Evolutionary conservation across 2,329 filamentous ascomycete genomes (phyloP).

Genomic region (Monosporascus cannonballus): DNA sequence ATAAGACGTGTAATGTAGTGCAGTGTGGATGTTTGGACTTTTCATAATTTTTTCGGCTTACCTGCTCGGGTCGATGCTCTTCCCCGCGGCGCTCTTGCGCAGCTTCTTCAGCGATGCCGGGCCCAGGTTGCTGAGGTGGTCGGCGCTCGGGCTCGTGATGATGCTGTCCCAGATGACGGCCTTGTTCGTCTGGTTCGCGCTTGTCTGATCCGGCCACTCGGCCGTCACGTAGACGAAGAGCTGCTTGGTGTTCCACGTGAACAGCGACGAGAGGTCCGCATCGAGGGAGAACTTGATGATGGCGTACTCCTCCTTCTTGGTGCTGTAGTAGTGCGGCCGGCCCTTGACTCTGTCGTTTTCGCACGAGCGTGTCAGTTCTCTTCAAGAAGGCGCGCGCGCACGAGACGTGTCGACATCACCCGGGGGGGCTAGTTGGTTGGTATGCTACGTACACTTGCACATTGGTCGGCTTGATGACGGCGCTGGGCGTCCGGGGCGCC

Average conservation of each 20-base stretch:
- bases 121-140: constrained; percentile 56
- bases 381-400: too few species aligned
- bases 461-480: constrained; percentile 61
- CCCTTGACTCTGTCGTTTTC: constrained; percentile 63
- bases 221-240: constrained; percentile 95
- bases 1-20: background rate
- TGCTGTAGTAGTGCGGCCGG: constrained; percentile 90
- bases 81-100: constrained; percentile 51
- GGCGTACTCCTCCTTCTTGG: constrained; percentile 92
- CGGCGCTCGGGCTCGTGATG: constrained; percentile 67
- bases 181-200: constrained; percentile 48
- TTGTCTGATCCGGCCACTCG: constrained; percentile 49
- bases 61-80: constrained; percentile 53
- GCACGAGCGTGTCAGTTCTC: too few species aligned
- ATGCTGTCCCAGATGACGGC: constrained; percentile 96
- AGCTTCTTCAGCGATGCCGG: constrained; percentile 58
- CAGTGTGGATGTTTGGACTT: background rate
- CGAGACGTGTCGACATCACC: background rate
- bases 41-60: constrained; percentile 22
- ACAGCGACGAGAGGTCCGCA: constrained; percentile 83
- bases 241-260: constrained; percentile 99
- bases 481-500: constrained; percentile 60
- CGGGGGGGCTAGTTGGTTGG: constrained; percentile 5
- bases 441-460: constrained; percentile 66
- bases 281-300: constrained; percentile 90